These are phyloP conservation scores for Groenewaldozyma auringiensis DNA, from an alignment of 1,139 yeast species.

Conservation along the genomic window DNA sequence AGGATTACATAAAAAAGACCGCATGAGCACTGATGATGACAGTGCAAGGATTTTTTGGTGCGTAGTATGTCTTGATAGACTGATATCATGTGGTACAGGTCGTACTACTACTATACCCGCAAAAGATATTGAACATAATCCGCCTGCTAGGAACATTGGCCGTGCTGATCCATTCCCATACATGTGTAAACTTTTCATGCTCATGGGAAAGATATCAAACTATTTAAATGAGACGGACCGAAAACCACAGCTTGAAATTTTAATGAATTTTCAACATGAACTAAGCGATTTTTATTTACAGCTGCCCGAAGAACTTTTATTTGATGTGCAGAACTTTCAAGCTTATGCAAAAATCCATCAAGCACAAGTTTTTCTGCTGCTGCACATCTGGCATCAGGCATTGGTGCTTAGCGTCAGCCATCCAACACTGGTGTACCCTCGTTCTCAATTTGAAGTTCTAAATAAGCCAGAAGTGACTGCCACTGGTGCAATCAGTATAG, in stretches of 20 bases:
- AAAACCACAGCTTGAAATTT: conserved; percentile 13
- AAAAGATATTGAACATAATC: conserved; percentile 18
- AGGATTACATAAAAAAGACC: conserved; percentile 22
- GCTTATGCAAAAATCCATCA: conserved; percentile 19
- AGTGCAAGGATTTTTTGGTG: conserved; percentile 24
- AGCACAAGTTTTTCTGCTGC: conserved; percentile 22
- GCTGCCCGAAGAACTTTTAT: conserved; percentile 22
- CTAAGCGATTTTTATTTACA: conserved; percentile 23
- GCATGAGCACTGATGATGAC: conserved; percentile 8
- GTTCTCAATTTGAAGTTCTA: conserved; percentile 18
- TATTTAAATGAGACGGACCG: conserved; percentile 15
- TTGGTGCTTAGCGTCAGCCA: conserved; percentile 25
- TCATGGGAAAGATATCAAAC: conserved; percentile 24
- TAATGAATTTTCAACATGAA: conserved; percentile 19
- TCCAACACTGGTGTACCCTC: conserved; percentile 23
- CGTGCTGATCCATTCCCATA: conserved; percentile 26
- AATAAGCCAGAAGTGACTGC: conserved; percentile 23
- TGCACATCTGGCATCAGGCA: conserved; percentile 27
- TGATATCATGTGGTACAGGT: conserved; percentile 27
- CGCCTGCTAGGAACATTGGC: conserved; percentile 12
- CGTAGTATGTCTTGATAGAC: conserved; percentile 24
- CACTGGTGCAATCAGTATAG: conserved; percentile 26
- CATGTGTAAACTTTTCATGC: conserved; percentile 21
- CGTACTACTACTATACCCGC: conserved; percentile 19
- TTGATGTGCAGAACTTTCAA: conserved; percentile 26